A percentile compares a stretch with the other conserved stretches of the same genome.
phyloP scores from a whole-genome alignment of 352 stramenopile genomes.

The Globisporangium nagaii region DNA sequence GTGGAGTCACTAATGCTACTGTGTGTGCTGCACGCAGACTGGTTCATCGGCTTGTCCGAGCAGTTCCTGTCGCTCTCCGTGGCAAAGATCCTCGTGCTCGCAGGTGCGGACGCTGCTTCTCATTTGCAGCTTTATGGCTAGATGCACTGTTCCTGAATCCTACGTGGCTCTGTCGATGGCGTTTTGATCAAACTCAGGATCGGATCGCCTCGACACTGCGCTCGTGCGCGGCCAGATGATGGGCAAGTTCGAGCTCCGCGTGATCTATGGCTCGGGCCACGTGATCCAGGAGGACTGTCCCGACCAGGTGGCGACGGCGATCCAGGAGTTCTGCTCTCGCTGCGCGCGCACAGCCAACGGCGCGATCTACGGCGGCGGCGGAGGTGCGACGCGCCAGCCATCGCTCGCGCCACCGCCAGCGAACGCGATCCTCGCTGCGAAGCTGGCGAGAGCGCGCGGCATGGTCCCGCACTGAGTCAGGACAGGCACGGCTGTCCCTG shows the following conservation, averaged over 20 bases:
- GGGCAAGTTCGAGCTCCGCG: constrained; percentile 85
- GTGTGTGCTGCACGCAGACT: constrained; percentile 30
- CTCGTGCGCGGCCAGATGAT: constrained; percentile 88
- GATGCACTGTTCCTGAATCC: too few species aligned
- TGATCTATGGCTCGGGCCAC: constrained; percentile 86
- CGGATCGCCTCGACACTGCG: constrained; percentile 82
- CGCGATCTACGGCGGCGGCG: constrained; percentile 20
- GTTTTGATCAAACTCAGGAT: constrained; percentile 27
- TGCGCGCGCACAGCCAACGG: constrained; percentile 36
- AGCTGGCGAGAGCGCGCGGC: constrained; percentile 49
- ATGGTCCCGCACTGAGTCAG: constrained; percentile 46
- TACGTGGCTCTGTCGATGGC: too few species aligned
- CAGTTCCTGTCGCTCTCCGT: constrained; percentile 73
- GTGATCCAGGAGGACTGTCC: constrained; percentile 86
- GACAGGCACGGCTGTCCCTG: background rate
- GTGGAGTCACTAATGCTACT: background rate
- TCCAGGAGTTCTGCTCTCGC: constrained; percentile 58
- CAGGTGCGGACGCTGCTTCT: too few species aligned
- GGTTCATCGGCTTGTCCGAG: constrained; percentile 82
- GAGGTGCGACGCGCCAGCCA: constrained; percentile 22
- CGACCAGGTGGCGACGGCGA: constrained; percentile 57
- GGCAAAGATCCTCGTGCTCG: constrained; percentile 82
- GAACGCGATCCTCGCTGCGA: constrained; percentile 36
- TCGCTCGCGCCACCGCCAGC: constrained; percentile 11
- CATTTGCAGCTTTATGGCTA: too few species aligned